Evolutionary conservation across 768 basidiomycete genomes (phyloP).

Genomic region (Rhizopogon vulgaris): DNA sequence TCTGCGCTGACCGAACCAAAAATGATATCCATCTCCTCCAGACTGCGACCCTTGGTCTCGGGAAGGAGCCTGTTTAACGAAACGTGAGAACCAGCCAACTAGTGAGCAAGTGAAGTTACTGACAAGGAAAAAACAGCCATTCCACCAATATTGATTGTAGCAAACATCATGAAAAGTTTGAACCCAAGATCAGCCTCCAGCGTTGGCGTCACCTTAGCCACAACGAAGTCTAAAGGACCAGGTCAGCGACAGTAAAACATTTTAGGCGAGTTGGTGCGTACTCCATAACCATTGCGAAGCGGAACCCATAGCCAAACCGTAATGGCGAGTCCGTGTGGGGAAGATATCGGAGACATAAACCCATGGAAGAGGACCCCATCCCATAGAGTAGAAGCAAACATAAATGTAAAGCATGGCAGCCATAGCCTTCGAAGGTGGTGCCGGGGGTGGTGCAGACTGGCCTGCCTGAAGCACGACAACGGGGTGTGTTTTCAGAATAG

Average conservation of each 20-base stretch:
- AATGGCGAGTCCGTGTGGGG: conserved; percentile 78
- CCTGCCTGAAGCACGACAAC: conserved; percentile 30
- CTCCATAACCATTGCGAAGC: conserved; percentile 83
- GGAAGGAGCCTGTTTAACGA: conserved; percentile 41
- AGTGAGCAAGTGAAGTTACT: conserved; percentile 12
- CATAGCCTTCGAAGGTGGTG: conserved; percentile 67
- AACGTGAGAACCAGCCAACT: not conserved
- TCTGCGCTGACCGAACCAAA: conserved; percentile 55
- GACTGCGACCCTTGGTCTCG: conserved; percentile 52
- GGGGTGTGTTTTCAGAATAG: conserved; percentile 76
- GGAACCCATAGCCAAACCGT: conserved; percentile 69
- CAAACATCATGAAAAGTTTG: conserved; percentile 78
- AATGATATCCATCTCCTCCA: conserved; percentile 53
- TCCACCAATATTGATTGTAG: conserved; percentile 62
- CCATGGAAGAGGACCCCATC: conserved; percentile 69
- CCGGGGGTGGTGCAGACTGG: conserved; percentile 35
- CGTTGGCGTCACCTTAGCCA: conserved; percentile 65
- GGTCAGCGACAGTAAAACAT: not conserved
- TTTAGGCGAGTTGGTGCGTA: conserved; percentile 25
- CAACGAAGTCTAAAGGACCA: conserved; percentile 50
- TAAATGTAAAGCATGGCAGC: conserved; percentile 84
- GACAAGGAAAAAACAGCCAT: conserved; percentile 66
- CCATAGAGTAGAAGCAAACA: conserved; percentile 84
- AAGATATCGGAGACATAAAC: conserved; percentile 82
- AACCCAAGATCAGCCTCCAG: conserved; percentile 57